Conservation (phyloP, 768 basidiomycete genomes). For the Trametes villosa region DNA sequence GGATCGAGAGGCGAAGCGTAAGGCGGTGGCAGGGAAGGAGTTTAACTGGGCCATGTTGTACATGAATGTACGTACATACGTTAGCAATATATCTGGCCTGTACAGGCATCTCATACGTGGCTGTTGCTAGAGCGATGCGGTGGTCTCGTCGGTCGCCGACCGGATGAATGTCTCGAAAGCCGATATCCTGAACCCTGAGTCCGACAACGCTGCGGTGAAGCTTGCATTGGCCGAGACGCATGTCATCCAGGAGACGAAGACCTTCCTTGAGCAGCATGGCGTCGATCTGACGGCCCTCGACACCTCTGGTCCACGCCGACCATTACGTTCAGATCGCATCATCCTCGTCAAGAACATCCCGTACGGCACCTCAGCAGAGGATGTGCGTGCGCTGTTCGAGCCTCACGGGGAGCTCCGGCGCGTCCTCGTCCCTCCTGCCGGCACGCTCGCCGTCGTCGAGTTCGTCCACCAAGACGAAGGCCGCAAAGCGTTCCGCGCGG, state of each 20-base stretch:
- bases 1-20: constrained; percentile 60
- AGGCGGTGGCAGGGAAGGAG: constrained; percentile 69
- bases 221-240: constrained; percentile 96
- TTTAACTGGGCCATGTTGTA: constrained; percentile 95
- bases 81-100: constrained; percentile 30
- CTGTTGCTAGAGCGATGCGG: constrained; percentile 84
- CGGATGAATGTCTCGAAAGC: constrained; percentile 87
- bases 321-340: constrained; percentile 69
- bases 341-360: constrained; percentile 98
- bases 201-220: constrained; percentile 85
- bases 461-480: constrained; percentile 77
- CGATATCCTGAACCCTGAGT: constrained; percentile 85
- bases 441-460: constrained; percentile 92
- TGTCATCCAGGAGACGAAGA: constrained; percentile 92
- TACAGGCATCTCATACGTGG: constrained; percentile 9
- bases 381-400: constrained; percentile 81
- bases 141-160: constrained; percentile 86
- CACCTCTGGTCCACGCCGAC: constrained; percentile 40
- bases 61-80: constrained; percentile 83
- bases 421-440: constrained; percentile 87
- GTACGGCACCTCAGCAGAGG: constrained; percentile 76
- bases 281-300: constrained; percentile 63
- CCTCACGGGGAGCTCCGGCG: constrained; percentile 71
- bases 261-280: constrained; percentile 81
- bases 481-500: constrained; percentile 71